These are phyloP conservation scores for Nothophoma quercina DNA, from an alignment of 2,329 filamentous ascomycete genomes.

Conservation along the genomic window DNA sequence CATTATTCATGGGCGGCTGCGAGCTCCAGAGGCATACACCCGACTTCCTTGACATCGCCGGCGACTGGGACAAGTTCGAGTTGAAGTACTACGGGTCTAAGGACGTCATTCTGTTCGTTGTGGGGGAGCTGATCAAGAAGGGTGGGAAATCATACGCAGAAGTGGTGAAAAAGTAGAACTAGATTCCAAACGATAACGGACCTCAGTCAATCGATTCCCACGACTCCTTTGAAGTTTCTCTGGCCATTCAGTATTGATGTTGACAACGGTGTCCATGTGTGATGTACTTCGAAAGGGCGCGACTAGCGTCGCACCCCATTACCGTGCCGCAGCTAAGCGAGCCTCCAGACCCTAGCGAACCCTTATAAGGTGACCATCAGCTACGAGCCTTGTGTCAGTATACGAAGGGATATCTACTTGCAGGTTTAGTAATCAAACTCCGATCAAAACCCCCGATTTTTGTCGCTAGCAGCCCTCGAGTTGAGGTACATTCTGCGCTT, in stretches of 20 bases:
- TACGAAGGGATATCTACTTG: neutral
- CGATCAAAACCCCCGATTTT: neutral
- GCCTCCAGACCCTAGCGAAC: neutral
- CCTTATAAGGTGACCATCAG: too few relatives aligned
- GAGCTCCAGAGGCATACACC: slow-evolving; percentile 59
- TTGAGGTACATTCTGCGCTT: too few relatives aligned
- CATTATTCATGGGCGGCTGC: slow-evolving; percentile 62
- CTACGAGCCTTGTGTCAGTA: neutral
- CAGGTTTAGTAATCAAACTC: neutral
- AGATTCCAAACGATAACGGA: neutral
- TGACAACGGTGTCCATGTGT: neutral
- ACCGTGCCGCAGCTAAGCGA: neutral
- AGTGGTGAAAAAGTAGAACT: slow-evolving; percentile 23
- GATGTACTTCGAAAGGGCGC: neutral
- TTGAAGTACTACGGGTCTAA: slow-evolving; percentile 49
- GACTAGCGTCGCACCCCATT: neutral
- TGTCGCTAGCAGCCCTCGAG: neutral
- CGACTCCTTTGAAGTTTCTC: neutral
- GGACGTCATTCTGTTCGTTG: slow-evolving; percentile 44
- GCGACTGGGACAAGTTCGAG: slow-evolving; percentile 60
- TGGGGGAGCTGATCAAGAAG: slow-evolving; percentile 49
- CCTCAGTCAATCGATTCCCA: too few relatives aligned
- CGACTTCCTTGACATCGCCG: slow-evolving; percentile 52
- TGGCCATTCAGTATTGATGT: neutral
- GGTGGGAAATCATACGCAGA: slow-evolving; percentile 31